Base-by-base conservation (phyloP, 768 basidiomycete genomes). In the Lactifluus piperatus region DNA sequence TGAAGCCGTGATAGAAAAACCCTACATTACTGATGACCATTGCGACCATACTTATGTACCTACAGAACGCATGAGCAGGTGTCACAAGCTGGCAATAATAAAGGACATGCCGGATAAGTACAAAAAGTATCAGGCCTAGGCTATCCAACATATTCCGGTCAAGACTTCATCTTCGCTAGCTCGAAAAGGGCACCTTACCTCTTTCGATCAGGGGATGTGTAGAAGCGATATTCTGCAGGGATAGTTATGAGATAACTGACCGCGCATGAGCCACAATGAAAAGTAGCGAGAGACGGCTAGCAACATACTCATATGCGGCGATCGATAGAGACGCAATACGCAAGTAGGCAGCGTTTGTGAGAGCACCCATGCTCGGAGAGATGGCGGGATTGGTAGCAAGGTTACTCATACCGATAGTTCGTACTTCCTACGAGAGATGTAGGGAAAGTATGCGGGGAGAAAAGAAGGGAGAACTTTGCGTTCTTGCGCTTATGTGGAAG, bases 1-100 rank as follows among this genome's bases (percentile, higher is more conserved):
- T n/a, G n/a, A n/a, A n/a, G n/a, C n/a, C n/a, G n/a, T n/a, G 66
- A 58, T 76, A 75, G 66, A 86, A 86, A 66, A 81, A 84, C 13
- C 82, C 83, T 58, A 80, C 75, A 67, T 78, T 84, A 62, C 78
- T 81, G 51, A 82, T 54, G 9, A 74, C 70, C 60, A 85, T 72
- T 45, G 75, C 73, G 4, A 73, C 14, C 27, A 83, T 72, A 67
- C 81, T 83, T 39, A 70, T 68, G 54, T n/a, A n/a, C n/a, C n/a
- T n/a, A n/a, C n/a, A n/a, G n/a, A n/a, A n/a, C n/a, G n/a, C n/a
- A n/a, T n/a, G n/a, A n/a, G n/a, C n/a, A n/a, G n/a, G n/a, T n/a
- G n/a, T n/a, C n/a, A n/a, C n/a, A n/a, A n/a, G n/a, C n/a, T 72
- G 47, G 29, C 11, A 41, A 62, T 5, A 11, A 29, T 14, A 18